These are phyloP conservation scores for Rhizophagus clarus DNA, from an alignment of 192 early-diverging fungal genomes.

Conservation along the genomic window DNA sequence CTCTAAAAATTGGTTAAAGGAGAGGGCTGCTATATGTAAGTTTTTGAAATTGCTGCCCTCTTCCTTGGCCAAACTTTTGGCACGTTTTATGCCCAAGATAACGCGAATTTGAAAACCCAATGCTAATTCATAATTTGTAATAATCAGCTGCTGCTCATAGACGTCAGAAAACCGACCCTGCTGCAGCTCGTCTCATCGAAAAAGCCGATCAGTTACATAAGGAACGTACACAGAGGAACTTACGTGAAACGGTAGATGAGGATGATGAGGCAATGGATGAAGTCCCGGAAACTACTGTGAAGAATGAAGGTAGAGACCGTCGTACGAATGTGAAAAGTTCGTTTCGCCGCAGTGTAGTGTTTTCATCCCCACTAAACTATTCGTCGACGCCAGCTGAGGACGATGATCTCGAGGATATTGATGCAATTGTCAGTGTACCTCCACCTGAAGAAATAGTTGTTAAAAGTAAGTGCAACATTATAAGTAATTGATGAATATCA, in stretches of 20 bases:
- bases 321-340: neutral
- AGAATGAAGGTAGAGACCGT: neutral
- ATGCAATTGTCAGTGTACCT: constrained; percentile 23
- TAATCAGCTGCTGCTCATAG: constrained; percentile 31
- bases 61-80: neutral
- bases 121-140: neutral
- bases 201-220: constrained; percentile 34
- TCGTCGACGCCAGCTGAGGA: neutral
- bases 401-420: constrained; percentile 26
- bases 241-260: neutral
- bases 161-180: constrained; percentile 33
- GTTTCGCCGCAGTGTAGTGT: constrained; percentile 15
- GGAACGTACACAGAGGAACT: constrained; percentile 26
- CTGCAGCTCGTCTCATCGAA: constrained; percentile 28
- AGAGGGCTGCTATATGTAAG: constrained; percentile 35
- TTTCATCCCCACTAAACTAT: constrained; percentile 10
- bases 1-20: constrained; percentile 33
- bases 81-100: neutral
- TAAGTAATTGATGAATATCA: neutral
- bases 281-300: neutral
- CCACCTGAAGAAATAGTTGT: constrained; percentile 30
- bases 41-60: neutral
- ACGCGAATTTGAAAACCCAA: neutral
- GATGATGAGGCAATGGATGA: constrained; percentile 8
- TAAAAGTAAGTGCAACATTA: constrained; percentile 11